Evolutionary conservation across 2,329 filamentous ascomycete species (phyloP).

Genomic region (Ophiostoma sp.): DNA sequence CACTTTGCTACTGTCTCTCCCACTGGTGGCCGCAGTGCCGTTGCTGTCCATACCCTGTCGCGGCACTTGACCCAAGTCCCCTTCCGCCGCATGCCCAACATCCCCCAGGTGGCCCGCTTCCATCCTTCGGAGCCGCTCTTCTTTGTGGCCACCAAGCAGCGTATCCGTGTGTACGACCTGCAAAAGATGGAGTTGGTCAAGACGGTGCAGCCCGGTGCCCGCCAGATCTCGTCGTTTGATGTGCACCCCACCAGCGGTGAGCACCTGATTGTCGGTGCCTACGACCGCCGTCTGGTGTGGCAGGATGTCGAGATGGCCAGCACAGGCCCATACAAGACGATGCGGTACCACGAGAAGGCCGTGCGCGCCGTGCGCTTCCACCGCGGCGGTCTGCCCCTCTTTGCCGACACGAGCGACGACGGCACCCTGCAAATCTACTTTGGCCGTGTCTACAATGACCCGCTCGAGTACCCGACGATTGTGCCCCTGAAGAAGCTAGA

Average conservation of each 20-base stretch:
- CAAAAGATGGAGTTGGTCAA: constrained; percentile 89
- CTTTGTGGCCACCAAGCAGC: constrained; percentile 93
- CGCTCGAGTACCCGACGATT: constrained; percentile 95
- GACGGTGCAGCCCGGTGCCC: constrained; percentile 87
- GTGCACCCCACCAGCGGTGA: constrained; percentile 83
- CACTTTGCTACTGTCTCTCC: constrained; percentile 93
- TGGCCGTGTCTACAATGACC: constrained; percentile 88
- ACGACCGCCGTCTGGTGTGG: constrained; percentile 92
- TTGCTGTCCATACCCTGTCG: constrained; percentile 91
- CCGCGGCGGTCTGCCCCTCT: constrained; percentile 73
- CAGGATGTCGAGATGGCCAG: constrained; percentile 92
- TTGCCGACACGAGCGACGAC: constrained; percentile 94
- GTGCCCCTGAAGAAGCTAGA: constrained; percentile 92
- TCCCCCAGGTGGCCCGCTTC: constrained; percentile 87
- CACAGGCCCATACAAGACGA: constrained; percentile 83
- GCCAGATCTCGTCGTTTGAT: constrained; percentile 91
- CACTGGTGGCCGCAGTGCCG: constrained; percentile 71
- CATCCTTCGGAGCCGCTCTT: constrained; percentile 91
- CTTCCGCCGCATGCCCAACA: constrained; percentile 74
- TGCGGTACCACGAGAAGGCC: constrained; percentile 90
- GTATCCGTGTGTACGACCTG: constrained; percentile 91
- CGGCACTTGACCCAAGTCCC: constrained; percentile 95
- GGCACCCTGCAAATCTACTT: constrained; percentile 95
- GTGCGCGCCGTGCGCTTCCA: constrained; percentile 90
- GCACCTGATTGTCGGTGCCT: constrained; percentile 91